Evolutionary conservation across 768 basidiomycete species (phyloP).

Genomic region (Postia placenta): DNA sequence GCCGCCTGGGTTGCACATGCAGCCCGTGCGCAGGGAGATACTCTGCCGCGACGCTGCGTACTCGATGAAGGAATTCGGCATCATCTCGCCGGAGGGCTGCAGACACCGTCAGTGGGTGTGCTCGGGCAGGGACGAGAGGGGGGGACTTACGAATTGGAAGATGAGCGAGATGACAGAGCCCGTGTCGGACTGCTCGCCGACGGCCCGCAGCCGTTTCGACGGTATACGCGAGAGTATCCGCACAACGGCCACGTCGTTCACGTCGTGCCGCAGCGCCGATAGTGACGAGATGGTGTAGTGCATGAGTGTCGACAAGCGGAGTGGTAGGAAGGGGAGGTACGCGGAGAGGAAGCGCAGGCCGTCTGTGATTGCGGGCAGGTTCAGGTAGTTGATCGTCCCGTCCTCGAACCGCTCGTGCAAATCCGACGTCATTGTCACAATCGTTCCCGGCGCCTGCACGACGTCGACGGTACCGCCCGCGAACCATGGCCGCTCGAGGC

Average conservation of each 20-base stretch:
- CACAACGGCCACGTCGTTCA: conserved; percentile 51
- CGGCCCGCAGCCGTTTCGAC: conserved; percentile 40
- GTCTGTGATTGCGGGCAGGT: conserved; percentile 69
- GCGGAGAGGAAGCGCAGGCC: conserved; percentile 73
- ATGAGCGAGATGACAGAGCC: conserved; percentile 60
- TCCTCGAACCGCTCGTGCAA: conserved; percentile 80
- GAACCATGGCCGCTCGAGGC: conserved; percentile 74
- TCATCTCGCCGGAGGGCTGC: conserved; percentile 60
- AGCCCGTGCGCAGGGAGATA: conserved; percentile 77
- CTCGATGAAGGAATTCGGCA: conserved; percentile 72
- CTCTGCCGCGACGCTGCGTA: conserved; percentile 55
- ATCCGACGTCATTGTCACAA: conserved; percentile 54
- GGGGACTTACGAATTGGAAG: conserved; percentile 51
- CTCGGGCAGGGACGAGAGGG: neutral
- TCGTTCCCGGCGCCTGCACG: conserved; percentile 73
- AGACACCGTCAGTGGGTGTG: neutral
- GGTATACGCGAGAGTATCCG: conserved; percentile 64
- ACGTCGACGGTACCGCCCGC: conserved; percentile 79
- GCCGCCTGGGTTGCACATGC: conserved; percentile 86
- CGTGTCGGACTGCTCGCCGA: conserved; percentile 62
- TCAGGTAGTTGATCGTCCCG: conserved; percentile 80
- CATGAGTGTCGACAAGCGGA: conserved; percentile 65
- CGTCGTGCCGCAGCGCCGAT: conserved; percentile 54
- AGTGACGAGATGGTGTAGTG: conserved; percentile 55
- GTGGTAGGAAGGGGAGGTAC: conserved; percentile 73